phyloP scores from a whole-genome alignment of 495 filamentous ascomycete species.

The Podospora australis region DNA sequence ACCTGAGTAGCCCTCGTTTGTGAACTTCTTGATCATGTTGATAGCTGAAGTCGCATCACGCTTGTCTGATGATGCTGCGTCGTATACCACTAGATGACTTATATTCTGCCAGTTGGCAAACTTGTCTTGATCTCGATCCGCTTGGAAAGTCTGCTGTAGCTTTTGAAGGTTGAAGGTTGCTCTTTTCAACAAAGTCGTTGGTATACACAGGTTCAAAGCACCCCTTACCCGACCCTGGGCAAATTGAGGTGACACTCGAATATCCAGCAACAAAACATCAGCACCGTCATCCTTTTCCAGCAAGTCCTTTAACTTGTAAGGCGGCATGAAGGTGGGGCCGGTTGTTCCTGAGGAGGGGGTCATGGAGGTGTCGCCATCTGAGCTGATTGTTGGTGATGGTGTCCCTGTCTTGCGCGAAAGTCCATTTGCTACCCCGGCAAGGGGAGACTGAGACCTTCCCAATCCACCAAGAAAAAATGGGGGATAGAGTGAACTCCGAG shows the following conservation, averaged over 20 bases:
- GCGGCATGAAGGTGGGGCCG: slow-evolving; percentile 52
- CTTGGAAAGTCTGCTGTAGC: slow-evolving; percentile 79
- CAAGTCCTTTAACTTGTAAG: slow-evolving; percentile 59
- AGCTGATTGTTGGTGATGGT: slow-evolving; percentile 12
- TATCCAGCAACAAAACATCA: slow-evolving; percentile 71
- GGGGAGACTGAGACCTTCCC: slow-evolving; percentile 17
- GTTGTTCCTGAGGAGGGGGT: slow-evolving; percentile 34
- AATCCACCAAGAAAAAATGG: slow-evolving; percentile 19
- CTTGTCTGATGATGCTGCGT: slow-evolving; percentile 63
- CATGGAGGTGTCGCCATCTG: slow-evolving; percentile 36
- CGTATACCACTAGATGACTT: slow-evolving; percentile 80
- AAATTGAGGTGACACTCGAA: slow-evolving; percentile 81
- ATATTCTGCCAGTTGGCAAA: slow-evolving; percentile 72
- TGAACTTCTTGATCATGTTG: slow-evolving; percentile 90
- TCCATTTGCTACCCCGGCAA: not conserved
- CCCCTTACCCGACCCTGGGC: slow-evolving; percentile 64
- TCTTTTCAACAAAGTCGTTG: slow-evolving; percentile 86
- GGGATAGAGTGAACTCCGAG: slow-evolving; percentile 35
- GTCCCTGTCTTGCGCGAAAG: slow-evolving; percentile 17
- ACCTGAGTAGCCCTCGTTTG: slow-evolving; percentile 74
- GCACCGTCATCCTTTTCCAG: slow-evolving; percentile 48
- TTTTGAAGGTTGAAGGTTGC: slow-evolving; percentile 89
- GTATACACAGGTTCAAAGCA: slow-evolving; percentile 89
- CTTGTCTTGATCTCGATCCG: slow-evolving; percentile 59
- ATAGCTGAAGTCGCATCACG: slow-evolving; percentile 71